Conservation (phyloP, 2,329 filamentous ascomycete species). For the Sarocladium oryzae region DNA sequence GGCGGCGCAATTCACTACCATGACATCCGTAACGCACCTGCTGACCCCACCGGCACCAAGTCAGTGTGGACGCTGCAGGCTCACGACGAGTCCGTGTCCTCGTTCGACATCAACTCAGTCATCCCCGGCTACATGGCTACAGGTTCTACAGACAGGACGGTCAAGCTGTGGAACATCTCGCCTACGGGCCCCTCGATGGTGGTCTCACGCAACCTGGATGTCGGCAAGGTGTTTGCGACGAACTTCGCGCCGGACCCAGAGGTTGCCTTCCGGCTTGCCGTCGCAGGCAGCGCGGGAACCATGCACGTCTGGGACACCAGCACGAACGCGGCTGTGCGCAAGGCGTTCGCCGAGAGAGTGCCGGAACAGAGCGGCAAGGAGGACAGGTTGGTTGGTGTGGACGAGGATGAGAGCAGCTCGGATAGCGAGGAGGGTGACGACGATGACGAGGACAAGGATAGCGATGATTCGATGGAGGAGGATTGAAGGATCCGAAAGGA, state of each 20-base stretch:
- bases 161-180: slow-evolving; percentile 94
- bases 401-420: slow-evolving; percentile 60
- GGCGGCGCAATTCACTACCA: slow-evolving; percentile 88
- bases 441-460: slow-evolving; percentile 37
- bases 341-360: slow-evolving; percentile 67
- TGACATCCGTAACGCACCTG: slow-evolving; percentile 71
- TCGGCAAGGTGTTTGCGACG: slow-evolving; percentile 90
- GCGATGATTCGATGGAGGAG: slow-evolving; percentile 47
- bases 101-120: slow-evolving; percentile 84
- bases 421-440: slow-evolving; percentile 52
- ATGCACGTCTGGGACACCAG: slow-evolving; percentile 95
- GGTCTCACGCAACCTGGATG: slow-evolving; percentile 82
- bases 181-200: slow-evolving; percentile 80
- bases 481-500: slow-evolving; percentile 29
- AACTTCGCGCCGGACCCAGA: slow-evolving; percentile 84
- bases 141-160: slow-evolving; percentile 86
- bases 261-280: slow-evolving; percentile 85
- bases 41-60: slow-evolving; percentile 68
- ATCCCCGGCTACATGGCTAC: slow-evolving; percentile 93
- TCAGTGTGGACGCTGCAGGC: slow-evolving; percentile 93
- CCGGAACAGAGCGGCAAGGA: slow-evolving; percentile 50
- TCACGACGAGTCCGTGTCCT: slow-evolving; percentile 84
- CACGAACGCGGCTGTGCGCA: slow-evolving; percentile 81
- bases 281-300: slow-evolving; percentile 88
- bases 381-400: slow-evolving; percentile 73